Evolutionary conservation across 305 asterid species (phyloP).

Genomic region (Plantago coronopus): DNA sequence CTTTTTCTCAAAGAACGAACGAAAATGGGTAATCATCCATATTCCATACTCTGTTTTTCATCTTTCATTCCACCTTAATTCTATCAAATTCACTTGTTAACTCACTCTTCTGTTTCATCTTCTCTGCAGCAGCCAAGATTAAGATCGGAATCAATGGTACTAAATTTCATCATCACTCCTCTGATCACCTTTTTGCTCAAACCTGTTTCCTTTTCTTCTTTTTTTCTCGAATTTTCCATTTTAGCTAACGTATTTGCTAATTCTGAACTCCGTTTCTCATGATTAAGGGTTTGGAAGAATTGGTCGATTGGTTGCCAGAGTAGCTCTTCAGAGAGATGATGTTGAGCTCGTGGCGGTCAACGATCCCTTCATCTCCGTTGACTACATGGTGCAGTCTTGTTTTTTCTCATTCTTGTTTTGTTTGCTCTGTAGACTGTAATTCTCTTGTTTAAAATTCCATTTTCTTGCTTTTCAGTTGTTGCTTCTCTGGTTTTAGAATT

Average conservation of each 20-base stretch:
- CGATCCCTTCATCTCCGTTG: conserved; percentile 50
- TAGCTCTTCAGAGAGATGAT: conserved; percentile 54
- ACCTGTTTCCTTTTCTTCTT: too few relatives aligned
- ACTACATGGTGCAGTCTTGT: conserved; percentile 36
- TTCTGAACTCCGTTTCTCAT: neutral
- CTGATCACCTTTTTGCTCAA: neutral
- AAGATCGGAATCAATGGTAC: conserved; percentile 12
- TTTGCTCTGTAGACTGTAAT: too few relatives aligned
- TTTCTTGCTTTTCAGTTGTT: neutral
- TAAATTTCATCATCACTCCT: neutral
- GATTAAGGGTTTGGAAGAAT: conserved; percentile 47
- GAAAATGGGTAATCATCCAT: too few relatives aligned
- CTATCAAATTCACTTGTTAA: too few relatives aligned
- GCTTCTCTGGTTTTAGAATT: too few relatives aligned
- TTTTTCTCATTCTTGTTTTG: neutral
- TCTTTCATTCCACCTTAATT: too few relatives aligned
- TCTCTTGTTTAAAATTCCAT: too few relatives aligned
- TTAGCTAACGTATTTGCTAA: neutral
- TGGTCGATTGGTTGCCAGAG: conserved; percentile 49
- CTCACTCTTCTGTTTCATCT: too few relatives aligned
- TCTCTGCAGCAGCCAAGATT: neutral
- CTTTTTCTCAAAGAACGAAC: too few relatives aligned
- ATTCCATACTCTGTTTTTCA: too few relatives aligned
- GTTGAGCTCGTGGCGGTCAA: conserved; percentile 56
- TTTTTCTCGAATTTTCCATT: too few relatives aligned